Percentiles rank a stretch among this genome's conserved stretches.
Evolutionary conservation across 2,329 filamentous ascomycete genomes (phyloP).

Genomic region (Paraphoma chrysanthemicola): DNA sequence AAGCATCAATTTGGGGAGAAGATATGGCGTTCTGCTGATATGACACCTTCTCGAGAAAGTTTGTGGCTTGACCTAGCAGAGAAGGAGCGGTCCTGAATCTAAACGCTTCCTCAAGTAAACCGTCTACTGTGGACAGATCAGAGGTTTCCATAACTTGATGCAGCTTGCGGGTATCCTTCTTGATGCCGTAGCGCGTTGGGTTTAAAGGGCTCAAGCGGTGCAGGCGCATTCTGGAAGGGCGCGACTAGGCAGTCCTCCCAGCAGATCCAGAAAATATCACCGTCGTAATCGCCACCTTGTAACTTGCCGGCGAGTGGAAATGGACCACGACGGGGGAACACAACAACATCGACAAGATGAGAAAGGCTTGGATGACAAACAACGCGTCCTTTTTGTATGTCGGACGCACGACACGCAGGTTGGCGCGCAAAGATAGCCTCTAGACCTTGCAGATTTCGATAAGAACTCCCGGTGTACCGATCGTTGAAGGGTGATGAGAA

Average conservation of each 20-base stretch:
- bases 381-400: conserved; percentile 69
- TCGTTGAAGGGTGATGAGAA: conserved; percentile 69
- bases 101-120: conserved; percentile 63
- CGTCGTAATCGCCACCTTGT: conserved; percentile 83
- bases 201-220: conserved; percentile 57
- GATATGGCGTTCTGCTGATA: conserved; percentile 55
- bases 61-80: conserved; percentile 70
- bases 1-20: conserved; percentile 21
- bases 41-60: conserved; percentile 67
- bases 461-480: conserved; percentile 60
- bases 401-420: conserved; percentile 72
- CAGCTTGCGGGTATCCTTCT: conserved; percentile 58
- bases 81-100: conserved; percentile 64
- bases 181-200: conserved; percentile 57
- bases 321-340: conserved; percentile 73
- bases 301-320: conserved; percentile 72
- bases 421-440: conserved; percentile 73
- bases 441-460: conserved; percentile 61
- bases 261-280: conserved; percentile 78
- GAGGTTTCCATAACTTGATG: conserved; percentile 48
- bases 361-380: conserved; percentile 65
- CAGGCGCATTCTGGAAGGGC: conserved; percentile 69
- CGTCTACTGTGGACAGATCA: conserved; percentile 40
- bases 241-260: conserved; percentile 72
- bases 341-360: conserved; percentile 76